A percentile compares a stretch with the other conserved stretches of the same genome.
Evolutionary conservation across 257 asterid genomes (phyloP).

Genomic region (Cordia subcordata): DNA sequence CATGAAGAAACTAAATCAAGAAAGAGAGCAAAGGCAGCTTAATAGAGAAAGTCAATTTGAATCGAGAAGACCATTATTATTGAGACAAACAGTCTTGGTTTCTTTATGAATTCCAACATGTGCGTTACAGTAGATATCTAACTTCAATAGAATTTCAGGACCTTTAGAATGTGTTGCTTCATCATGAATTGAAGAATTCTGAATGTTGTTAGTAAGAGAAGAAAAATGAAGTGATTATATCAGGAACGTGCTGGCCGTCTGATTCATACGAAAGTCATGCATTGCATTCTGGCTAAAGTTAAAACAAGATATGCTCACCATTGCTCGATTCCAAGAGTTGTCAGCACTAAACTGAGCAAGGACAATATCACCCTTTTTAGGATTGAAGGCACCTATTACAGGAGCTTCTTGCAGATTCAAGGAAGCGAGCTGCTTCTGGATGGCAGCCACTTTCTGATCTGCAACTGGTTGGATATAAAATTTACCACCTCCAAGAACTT

Average conservation of each 20-base stretch:
- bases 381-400: conserved; percentile 74
- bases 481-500: conserved; percentile 87
- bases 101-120: background rate
- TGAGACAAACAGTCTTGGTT: too few relatives aligned
- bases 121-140: background rate
- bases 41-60: background rate
- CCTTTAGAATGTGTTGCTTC: too few relatives aligned
- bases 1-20: conserved; percentile 6
- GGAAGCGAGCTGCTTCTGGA: conserved; percentile 81
- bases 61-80: background rate
- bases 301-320: conserved; percentile 47
- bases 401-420: conserved; percentile 82
- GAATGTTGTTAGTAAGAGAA: too few relatives aligned
- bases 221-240: too few relatives aligned
- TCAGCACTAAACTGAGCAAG: conserved; percentile 86
- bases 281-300: too few relatives aligned
- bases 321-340: conserved; percentile 97
- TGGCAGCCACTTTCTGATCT: conserved; percentile 77
- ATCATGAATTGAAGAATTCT: too few relatives aligned
- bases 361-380: conserved; percentile 81
- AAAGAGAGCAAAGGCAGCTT: background rate
- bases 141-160: too few relatives aligned
- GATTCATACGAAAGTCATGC: background rate
- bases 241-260: too few relatives aligned
- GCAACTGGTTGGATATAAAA: conserved; percentile 77